phyloP scores from a whole-genome alignment of 352 stramenopile species.

The Globisporangium solare region DNA sequence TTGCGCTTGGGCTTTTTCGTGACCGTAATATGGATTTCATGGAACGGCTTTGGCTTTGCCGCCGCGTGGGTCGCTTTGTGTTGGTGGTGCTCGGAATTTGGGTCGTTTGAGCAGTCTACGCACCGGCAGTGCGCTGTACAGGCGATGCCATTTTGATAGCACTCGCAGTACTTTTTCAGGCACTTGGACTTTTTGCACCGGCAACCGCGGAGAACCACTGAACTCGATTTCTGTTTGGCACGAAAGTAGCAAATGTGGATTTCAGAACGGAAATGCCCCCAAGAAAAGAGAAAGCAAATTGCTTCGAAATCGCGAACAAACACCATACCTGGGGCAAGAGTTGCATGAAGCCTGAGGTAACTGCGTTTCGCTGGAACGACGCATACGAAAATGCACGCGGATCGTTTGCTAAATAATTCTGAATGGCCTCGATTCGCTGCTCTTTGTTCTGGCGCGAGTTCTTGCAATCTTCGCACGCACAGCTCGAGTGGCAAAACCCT shows the following conservation, averaged over 20 bases:
- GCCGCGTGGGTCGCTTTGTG: conserved; percentile 21
- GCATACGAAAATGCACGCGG: conserved; percentile 72
- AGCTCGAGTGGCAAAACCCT: conserved; percentile 73
- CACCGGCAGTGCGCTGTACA: conserved; percentile 94
- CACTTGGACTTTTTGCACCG: conserved; percentile 97
- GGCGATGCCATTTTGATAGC: conserved; percentile 91
- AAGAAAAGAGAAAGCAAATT: too few species aligned
- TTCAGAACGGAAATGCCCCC: too few species aligned
- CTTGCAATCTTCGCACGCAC: conserved; percentile 68
- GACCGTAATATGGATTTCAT: conserved; percentile 59
- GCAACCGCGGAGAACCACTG: conserved; percentile 83
- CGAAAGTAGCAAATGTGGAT: neutral
- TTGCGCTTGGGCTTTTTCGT: conserved; percentile 71
- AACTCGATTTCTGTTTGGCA: conserved; percentile 51
- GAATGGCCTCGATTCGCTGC: conserved; percentile 73
- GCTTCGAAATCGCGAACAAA: neutral
- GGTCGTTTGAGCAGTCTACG: conserved; percentile 92
- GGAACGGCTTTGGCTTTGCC: conserved; percentile 23
- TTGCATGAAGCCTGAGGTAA: conserved; percentile 51
- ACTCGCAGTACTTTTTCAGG: conserved; percentile 99
- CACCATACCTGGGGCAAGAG: conserved; percentile 50
- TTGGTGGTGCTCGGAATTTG: conserved; percentile 27
- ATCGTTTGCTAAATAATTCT: conserved; percentile 71
- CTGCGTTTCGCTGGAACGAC: conserved; percentile 23
- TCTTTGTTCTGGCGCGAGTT: conserved; percentile 51